Conservation (phyloP, 352 stramenopile species). For the Proteromonas lacertae region DNA sequence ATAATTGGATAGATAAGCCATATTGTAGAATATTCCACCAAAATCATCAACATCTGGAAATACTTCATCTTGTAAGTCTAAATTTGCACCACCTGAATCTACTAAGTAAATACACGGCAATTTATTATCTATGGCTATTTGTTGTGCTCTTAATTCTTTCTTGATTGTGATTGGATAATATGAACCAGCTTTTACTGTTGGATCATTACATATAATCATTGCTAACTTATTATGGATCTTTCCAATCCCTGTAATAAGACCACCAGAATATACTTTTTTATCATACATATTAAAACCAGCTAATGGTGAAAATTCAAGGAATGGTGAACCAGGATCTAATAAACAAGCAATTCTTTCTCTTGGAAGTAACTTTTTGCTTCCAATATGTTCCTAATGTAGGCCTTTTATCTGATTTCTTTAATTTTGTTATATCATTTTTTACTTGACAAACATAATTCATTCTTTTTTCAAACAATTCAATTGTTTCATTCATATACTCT, state of each 20-base stretch:
- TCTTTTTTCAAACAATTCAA: too few relatives aligned
- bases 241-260: conserved; percentile 45
- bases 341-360: conserved; percentile 68
- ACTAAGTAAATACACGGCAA: conserved; percentile 88
- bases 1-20: conserved; percentile 61
- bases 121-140: conserved; percentile 72
- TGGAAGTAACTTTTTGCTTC: conserved; percentile 6
- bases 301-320: conserved; percentile 67
- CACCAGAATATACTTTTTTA: conserved; percentile 26
- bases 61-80: conserved; percentile 68
- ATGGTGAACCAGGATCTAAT: conserved; percentile 60
- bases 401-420: background rate
- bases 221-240: conserved; percentile 10
- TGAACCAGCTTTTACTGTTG: conserved; percentile 74
- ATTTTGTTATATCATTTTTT: background rate
- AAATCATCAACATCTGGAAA: conserved; percentile 79
- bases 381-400: background rate
- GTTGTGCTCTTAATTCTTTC: conserved; percentile 48
- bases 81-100: conserved; percentile 62
- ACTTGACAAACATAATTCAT: background rate
- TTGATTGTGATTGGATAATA: conserved; percentile 95
- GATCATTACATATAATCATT: conserved; percentile 91
- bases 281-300: conserved; percentile 41
- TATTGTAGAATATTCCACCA: conserved; percentile 91
- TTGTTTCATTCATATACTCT: too few relatives aligned